Base-by-base conservation (phyloP, 78 protist genomes). In the Carpediemonas membranifera region DNA sequence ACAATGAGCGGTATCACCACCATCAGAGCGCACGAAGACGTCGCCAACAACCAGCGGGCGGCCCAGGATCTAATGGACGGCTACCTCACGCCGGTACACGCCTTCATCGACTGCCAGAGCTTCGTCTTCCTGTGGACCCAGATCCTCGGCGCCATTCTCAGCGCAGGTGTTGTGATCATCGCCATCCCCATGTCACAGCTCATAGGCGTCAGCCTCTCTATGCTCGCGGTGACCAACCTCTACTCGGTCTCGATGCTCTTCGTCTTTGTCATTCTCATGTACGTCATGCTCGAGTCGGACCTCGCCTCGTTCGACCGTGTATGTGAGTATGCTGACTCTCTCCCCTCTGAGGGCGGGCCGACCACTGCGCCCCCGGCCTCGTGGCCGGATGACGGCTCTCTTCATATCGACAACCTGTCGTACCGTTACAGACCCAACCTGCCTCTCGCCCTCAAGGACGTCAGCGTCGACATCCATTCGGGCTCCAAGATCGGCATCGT, bases 401-500 rank as follows among this genome's bases (percentile, higher is more conserved):
- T n/a, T n/a, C n/a, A n/a, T n/a, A n/a, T 76, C 36, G 35, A 65
- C 39, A 19, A 39, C 1, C 36, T 74, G 19, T 0, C 5, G 47
- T 2, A 78, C 69, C 63, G 81, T 35, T 76, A 91, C 66, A 43
- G 92, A 1, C 54, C 41, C 34, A 60, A 25, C 30, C 50, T 78
- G 59, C 73, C 70, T 33, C 63, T 39, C 1, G 84, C 76, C 33
- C 73, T 85, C 28, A 24, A 50, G 16, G 88, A 76, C 59, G 28
- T 72, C 44, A 14, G 33, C 24, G 0, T 56, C 59, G 35, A 2
- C 62, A 47, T 87, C 7, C 28, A n/a, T 7, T 53, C 71, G 25
- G 78, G 87, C 19, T 84, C 83, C 79, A 82, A 76, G 79, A 58
- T 90, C 16, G 90, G 94, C 36, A 35, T 90, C 60, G 85, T 84